A percentile compares a stretch with the other conserved stretches of the same genome.
These are phyloP conservation scores for Phascolomyces articulosus DNA, from an alignment of 371 early-diverging fungal species.

Conservation along the genomic window DNA sequence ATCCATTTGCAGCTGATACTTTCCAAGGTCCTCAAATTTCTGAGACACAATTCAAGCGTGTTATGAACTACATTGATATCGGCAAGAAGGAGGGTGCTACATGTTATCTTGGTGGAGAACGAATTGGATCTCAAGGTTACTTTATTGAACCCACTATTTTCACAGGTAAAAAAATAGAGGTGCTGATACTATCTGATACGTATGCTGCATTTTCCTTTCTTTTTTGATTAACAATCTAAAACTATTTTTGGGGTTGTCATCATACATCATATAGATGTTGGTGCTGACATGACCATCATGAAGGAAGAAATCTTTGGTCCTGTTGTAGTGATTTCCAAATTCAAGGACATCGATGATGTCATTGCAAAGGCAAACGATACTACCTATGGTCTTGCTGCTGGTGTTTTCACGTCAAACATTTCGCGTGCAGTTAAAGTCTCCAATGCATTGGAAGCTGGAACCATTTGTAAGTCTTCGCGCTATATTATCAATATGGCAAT, in stretches of 20 bases:
- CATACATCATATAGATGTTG: conserved; percentile 9
- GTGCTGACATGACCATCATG: conserved; percentile 62
- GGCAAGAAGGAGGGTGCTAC: conserved; percentile 57
- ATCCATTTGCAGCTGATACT: conserved; percentile 54
- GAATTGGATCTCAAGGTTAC: conserved; percentile 49
- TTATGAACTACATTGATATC: conserved; percentile 55
- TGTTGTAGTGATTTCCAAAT: conserved; percentile 71
- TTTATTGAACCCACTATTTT: conserved; percentile 56
- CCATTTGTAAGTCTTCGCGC: conserved; percentile 8
- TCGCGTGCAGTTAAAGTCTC: conserved; percentile 69
- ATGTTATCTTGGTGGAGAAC: conserved; percentile 49
- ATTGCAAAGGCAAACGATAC: conserved; percentile 73
- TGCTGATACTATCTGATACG: no score
- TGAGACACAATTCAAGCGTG: conserved; percentile 72
- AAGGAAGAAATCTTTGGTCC: conserved; percentile 86
- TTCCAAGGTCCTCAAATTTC: conserved; percentile 82
- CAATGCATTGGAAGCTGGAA: conserved; percentile 36
- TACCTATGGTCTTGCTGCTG: conserved; percentile 79
- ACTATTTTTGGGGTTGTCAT: not conserved
- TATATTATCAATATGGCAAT: no score
- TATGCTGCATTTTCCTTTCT: no score
- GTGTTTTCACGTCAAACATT: conserved; percentile 77
- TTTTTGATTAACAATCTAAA: no score
- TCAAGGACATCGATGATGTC: conserved; percentile 71
- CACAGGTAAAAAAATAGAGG: conserved; percentile 14